Evolutionary conservation across 2,329 filamentous ascomycete species (phyloP).

Genomic region (Aschersonia sp.): DNA sequence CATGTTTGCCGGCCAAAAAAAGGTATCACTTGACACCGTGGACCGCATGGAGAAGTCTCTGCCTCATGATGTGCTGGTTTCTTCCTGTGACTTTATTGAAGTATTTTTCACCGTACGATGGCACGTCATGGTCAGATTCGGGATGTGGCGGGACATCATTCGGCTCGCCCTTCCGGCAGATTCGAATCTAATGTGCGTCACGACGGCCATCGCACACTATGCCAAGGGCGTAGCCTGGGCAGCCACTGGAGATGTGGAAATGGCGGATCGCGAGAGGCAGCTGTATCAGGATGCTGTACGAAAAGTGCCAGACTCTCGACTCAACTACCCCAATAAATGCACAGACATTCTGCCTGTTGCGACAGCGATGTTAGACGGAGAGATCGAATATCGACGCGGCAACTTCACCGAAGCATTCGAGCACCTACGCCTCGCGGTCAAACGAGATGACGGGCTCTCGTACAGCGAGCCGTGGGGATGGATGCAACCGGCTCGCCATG

Average conservation of each 20-base stretch:
- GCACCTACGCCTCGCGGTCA: slow-evolving; percentile 37
- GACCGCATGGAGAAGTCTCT: slow-evolving; percentile 42
- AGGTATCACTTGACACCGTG: slow-evolving; percentile 44
- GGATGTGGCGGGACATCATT: slow-evolving; percentile 49
- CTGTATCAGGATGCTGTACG: slow-evolving; percentile 33
- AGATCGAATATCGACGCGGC: slow-evolving; percentile 50
- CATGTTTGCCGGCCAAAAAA: slow-evolving; percentile 56
- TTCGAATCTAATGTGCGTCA: slow-evolving; percentile 43
- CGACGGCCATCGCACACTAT: slow-evolving; percentile 51
- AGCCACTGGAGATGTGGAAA: slow-evolving; percentile 32
- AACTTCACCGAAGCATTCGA: slow-evolving; percentile 40
- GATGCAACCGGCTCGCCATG: slow-evolving; percentile 58
- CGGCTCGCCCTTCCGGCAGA: slow-evolving; percentile 38
- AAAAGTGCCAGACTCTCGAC: slow-evolving; percentile 38
- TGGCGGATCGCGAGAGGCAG: slow-evolving; percentile 31
- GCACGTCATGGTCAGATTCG: slow-evolving; percentile 58
- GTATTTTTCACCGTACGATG: slow-evolving; percentile 50
- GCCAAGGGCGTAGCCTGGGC: slow-evolving; percentile 50
- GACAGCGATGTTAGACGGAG: slow-evolving; percentile 52
- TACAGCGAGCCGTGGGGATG: slow-evolving; percentile 61
- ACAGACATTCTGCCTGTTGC: slow-evolving; percentile 43
- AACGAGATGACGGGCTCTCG: slow-evolving; percentile 41
- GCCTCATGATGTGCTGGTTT: slow-evolving; percentile 44
- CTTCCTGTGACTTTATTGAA: slow-evolving; percentile 61
- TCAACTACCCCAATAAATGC: slow-evolving; percentile 12